Evolutionary conservation across 2,329 filamentous ascomycete species (phyloP).

Genomic region (Exserohilum turcica): DNA sequence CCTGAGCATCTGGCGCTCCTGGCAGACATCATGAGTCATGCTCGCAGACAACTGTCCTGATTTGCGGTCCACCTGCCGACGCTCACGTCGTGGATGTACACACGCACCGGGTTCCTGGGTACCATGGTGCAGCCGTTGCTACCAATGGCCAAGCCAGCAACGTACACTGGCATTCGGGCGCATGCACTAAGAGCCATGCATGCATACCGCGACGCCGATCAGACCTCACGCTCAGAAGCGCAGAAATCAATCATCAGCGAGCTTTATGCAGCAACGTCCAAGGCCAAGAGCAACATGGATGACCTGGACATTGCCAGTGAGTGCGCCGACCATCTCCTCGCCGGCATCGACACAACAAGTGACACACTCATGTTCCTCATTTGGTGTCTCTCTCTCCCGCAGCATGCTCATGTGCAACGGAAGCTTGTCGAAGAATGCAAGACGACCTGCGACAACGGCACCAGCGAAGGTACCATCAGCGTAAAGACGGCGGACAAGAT

Average conservation of each 20-base stretch:
- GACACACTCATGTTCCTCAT: constrained; percentile 53
- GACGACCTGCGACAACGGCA: constrained; percentile 17
- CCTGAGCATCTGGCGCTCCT: constrained; percentile 50
- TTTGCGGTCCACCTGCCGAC: constrained; percentile 54
- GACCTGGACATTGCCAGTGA: constrained; percentile 59
- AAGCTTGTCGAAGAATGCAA: constrained; percentile 53
- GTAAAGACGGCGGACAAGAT: constrained; percentile 47
- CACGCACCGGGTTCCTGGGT: constrained; percentile 48
- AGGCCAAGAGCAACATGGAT: constrained; percentile 31
- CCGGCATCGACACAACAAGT: constrained; percentile 59
- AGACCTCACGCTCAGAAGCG: not conserved
- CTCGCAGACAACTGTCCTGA: constrained; percentile 56
- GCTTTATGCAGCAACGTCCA: constrained; percentile 9
- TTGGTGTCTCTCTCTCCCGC: constrained; percentile 44
- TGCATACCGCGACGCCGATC: constrained; percentile 15
- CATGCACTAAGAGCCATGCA: constrained; percentile 49
- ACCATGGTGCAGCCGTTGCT: constrained; percentile 49
- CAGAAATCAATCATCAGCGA: constrained; percentile 10
- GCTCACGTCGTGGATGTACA: constrained; percentile 58
- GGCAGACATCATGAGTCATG: constrained; percentile 56
- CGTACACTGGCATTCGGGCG: constrained; percentile 57
- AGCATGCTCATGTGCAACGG: constrained; percentile 52
- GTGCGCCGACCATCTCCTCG: constrained; percentile 59
- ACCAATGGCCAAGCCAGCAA: constrained; percentile 58
- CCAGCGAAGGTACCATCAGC: constrained; percentile 32